These are phyloP conservation scores for Phialophora expanda DNA, from an alignment of 2,329 filamentous ascomycete species.

Conservation along the genomic window DNA sequence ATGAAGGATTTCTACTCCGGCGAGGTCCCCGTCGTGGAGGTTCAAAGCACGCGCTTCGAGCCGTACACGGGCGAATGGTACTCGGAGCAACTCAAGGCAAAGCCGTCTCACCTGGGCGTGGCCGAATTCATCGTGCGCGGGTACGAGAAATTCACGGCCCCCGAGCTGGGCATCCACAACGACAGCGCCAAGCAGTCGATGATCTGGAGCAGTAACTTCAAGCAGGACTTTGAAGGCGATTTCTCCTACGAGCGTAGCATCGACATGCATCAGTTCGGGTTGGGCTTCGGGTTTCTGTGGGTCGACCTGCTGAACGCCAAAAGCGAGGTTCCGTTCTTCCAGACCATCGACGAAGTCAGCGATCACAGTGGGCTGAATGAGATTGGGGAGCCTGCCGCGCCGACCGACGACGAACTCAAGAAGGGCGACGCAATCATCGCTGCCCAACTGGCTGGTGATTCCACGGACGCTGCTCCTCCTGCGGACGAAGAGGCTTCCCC, in stretches of 20 bases:
- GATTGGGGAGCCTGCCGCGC: conserved; percentile 32
- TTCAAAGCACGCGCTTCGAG: conserved; percentile 35
- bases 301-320: conserved; percentile 36
- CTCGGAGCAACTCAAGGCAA: conserved; percentile 29
- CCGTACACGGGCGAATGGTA: conserved; percentile 35
- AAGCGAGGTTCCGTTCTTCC: conserved; percentile 36
- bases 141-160: conserved; percentile 33
- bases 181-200: conserved; percentile 36
- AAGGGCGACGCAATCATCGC: conserved; percentile 33
- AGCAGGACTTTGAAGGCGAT: conserved; percentile 38
- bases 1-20: conserved; percentile 34
- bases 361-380: conserved; percentile 37
- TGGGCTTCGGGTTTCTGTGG: conserved; percentile 39
- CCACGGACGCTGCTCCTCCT: not conserved
- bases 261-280: conserved; percentile 40
- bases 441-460: conserved; percentile 8
- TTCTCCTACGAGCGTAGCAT: conserved; percentile 34
- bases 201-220: conserved; percentile 40
- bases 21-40: conserved; percentile 33
- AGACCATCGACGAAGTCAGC: conserved; percentile 33
- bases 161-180: conserved; percentile 27
- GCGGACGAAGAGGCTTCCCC: conserved; percentile 5
- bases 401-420: conserved; percentile 37
- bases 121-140: conserved; percentile 37
- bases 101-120: conserved; percentile 38